phyloP scores from a whole-genome alignment of 2,329 filamentous ascomycete genomes.

The Phyllosticta ampelicida region DNA sequence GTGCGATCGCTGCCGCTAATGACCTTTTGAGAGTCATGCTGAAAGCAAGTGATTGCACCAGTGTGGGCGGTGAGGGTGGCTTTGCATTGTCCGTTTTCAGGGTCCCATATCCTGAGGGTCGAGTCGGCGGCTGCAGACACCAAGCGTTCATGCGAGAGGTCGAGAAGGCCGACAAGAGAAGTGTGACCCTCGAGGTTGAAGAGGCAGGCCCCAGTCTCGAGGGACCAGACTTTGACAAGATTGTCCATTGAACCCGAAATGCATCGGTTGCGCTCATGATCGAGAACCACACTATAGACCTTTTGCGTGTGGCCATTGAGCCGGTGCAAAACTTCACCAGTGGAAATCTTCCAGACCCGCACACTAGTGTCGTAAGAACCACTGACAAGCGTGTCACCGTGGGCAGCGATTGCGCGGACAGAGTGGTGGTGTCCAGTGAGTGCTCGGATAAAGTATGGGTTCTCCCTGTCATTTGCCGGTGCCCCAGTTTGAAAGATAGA shows the following conservation, averaged over 20 bases:
- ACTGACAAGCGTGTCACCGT: constrained; percentile 91
- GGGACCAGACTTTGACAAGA: constrained; percentile 92
- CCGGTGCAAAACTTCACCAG: constrained; percentile 74
- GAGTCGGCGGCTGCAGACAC: constrained; percentile 94
- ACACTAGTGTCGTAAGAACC: constrained; percentile 90
- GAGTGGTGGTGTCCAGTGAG: constrained; percentile 83
- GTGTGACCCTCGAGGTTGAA: constrained; percentile 89
- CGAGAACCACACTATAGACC: constrained; percentile 93
- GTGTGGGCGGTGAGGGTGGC: constrained; percentile 87
- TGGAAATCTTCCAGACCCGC: constrained; percentile 94
- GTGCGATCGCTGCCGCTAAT: constrained; percentile 93
- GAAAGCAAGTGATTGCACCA: constrained; percentile 96
- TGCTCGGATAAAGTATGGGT: constrained; percentile 87
- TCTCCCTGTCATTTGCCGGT: constrained; percentile 63
- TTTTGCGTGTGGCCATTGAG: constrained; percentile 83
- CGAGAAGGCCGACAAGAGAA: constrained; percentile 81
- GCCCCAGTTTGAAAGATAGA: constrained; percentile 71
- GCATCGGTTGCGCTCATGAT: constrained; percentile 83
- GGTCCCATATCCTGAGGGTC: constrained; percentile 93
- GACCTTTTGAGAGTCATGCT: constrained; percentile 93
- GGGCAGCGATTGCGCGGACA: constrained; percentile 87
- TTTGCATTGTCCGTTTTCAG: constrained; percentile 81
- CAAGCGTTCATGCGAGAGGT: constrained; percentile 77
- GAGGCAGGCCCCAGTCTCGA: constrained; percentile 73
- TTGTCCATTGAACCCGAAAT: constrained; percentile 99